phyloP scores from a whole-genome alignment of 352 stramenopile genomes.

The Globisporangium carolinianum region DNA sequence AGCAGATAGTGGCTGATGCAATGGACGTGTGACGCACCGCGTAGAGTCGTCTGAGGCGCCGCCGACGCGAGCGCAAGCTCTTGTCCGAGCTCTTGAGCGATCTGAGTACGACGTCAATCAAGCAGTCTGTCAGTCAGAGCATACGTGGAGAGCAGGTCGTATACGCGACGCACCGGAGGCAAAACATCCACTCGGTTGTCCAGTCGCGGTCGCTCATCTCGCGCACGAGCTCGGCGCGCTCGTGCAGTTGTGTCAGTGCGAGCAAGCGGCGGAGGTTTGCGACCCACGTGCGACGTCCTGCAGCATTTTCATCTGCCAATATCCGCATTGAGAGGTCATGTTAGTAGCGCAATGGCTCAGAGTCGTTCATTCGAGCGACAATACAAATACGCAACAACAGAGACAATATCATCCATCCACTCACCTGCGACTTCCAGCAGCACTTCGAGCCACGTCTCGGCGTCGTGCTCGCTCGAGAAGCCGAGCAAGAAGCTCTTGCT shows the following conservation, averaged over 20 bases:
- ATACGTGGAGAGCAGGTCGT: not conserved
- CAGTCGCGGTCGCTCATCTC: slow-evolving; percentile 68
- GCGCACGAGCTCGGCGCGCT: slow-evolving; percentile 44
- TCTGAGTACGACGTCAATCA: slow-evolving; percentile 5
- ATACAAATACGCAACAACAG: too few relatives aligned
- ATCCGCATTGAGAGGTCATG: not conserved
- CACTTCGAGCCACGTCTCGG: slow-evolving; percentile 45
- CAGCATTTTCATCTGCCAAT: slow-evolving; percentile 56
- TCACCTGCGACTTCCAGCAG: slow-evolving; percentile 58
- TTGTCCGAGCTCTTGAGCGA: slow-evolving; percentile 33
- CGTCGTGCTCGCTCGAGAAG: slow-evolving; percentile 36
- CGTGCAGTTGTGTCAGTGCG: slow-evolving; percentile 27
- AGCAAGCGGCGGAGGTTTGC: slow-evolving; percentile 46
- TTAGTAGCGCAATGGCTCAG: too few relatives aligned
- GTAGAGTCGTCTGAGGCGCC: slow-evolving; percentile 51
- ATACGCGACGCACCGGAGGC: slow-evolving; percentile 29
- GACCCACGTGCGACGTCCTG: slow-evolving; percentile 58
- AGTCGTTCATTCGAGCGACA: too few relatives aligned
- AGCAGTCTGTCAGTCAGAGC: too few relatives aligned
- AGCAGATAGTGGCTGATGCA: not conserved
- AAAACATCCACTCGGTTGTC: slow-evolving; percentile 79
- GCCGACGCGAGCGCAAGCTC: slow-evolving; percentile 27
- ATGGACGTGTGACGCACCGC: slow-evolving; percentile 22
- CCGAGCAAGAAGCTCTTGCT: slow-evolving; percentile 37
- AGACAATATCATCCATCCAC: not conserved